Conservation (phyloP, 257 asterid genomes). For the Solanum tacnaense region DNA sequence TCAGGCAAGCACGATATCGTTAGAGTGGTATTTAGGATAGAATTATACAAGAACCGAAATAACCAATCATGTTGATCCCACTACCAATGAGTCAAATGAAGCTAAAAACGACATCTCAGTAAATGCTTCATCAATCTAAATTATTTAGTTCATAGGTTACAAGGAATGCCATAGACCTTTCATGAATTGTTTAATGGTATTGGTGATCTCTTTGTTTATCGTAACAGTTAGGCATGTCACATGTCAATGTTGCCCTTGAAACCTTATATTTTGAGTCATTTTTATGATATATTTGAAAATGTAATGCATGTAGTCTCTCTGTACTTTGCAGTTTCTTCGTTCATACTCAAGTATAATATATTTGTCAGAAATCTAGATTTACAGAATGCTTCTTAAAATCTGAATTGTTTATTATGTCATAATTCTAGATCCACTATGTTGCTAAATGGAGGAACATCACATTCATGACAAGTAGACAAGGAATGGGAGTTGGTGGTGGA, state of each 20-base stretch:
- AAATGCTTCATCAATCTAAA: background rate
- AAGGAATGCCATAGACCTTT: background rate
- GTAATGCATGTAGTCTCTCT: background rate
- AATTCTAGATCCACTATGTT: constrained; percentile 78
- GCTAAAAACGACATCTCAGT: background rate
- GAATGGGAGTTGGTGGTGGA: constrained; percentile 92
- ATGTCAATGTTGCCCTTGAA: background rate
- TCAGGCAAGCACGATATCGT: background rate
- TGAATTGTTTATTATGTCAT: background rate
- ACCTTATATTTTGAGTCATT: background rate
- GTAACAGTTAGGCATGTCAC: background rate
- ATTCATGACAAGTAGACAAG: constrained; percentile 93
- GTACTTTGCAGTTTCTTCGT: background rate
- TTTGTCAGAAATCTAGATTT: background rate
- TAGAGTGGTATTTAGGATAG: background rate
- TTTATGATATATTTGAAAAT: background rate
- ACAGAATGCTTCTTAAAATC: background rate
- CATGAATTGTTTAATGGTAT: background rate
- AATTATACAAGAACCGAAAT: background rate
- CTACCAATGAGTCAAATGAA: background rate
- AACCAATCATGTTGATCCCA: background rate
- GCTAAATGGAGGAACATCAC: constrained; percentile 93
- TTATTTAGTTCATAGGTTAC: background rate
- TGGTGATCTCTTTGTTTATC: background rate
- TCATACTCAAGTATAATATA: background rate